Evolutionary conservation across 2,329 filamentous ascomycete genomes (phyloP).

Genomic region (Penicillium italicum): DNA sequence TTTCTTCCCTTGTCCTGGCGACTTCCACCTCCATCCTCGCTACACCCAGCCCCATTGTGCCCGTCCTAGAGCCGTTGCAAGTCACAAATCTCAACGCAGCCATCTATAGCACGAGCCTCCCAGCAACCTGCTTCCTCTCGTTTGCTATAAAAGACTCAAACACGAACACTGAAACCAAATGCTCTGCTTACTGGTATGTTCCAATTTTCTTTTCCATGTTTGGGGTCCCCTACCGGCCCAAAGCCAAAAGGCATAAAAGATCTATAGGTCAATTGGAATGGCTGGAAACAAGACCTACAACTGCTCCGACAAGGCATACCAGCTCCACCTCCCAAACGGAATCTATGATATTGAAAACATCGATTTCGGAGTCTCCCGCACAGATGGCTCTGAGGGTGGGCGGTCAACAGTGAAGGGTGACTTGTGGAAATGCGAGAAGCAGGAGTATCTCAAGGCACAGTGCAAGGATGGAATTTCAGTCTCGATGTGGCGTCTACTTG

Average conservation of each 20-base stretch:
- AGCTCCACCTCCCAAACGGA: slow-evolving; percentile 13
- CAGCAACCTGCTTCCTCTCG: slow-evolving; percentile 3
- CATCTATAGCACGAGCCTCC: slow-evolving; percentile 8
- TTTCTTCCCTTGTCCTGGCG: slow-evolving; percentile 9
- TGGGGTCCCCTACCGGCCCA: neutral
- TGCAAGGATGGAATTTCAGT: slow-evolving; percentile 18
- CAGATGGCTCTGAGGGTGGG: slow-evolving; percentile 9
- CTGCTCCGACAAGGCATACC: slow-evolving; percentile 13
- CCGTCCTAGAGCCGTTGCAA: slow-evolving; percentile 7
- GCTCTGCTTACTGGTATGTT: slow-evolving; percentile 14
- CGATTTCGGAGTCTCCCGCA: slow-evolving; percentile 10
- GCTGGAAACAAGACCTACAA: slow-evolving; percentile 8
- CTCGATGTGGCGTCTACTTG: slow-evolving; percentile 5
- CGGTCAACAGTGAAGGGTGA: slow-evolving; percentile 3
- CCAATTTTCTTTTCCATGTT: neutral
- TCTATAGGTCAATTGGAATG: slow-evolving; percentile 14
- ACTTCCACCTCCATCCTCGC: slow-evolving; percentile 8
- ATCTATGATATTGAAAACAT: slow-evolving; percentile 19
- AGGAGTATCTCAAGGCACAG: slow-evolving; percentile 5
- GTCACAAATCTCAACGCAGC: slow-evolving; percentile 8
- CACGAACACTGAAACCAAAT: slow-evolving; percentile 7
- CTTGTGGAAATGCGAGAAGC: slow-evolving; percentile 13
- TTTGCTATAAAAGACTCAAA: slow-evolving; percentile 18
- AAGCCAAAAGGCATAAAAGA: neutral
- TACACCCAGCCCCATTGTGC: slow-evolving; percentile 4